Conservation (phyloP, 495 filamentous ascomycete species). For the Thermochaetoides thermophila region DNA sequence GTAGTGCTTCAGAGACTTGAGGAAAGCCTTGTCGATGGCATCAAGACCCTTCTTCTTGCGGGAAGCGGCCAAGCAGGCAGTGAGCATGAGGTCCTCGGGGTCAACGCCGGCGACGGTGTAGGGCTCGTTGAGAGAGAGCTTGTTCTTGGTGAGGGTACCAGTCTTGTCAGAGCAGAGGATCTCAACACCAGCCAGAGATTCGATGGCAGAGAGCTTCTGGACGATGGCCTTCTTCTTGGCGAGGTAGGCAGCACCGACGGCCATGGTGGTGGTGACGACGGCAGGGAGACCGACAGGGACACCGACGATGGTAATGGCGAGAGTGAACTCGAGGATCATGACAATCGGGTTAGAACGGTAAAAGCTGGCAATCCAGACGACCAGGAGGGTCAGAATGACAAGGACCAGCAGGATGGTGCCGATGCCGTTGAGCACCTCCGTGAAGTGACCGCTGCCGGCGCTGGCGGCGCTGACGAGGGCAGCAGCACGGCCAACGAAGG, state of each 20-base stretch:
- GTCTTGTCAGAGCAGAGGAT: slow-evolving; percentile 98
- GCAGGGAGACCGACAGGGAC: slow-evolving; percentile 93
- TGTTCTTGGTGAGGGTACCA: slow-evolving; percentile 87
- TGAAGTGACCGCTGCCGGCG: slow-evolving; percentile 68
- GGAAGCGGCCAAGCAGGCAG: slow-evolving; percentile 78
- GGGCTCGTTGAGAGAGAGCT: slow-evolving; percentile 71
- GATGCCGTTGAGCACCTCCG: slow-evolving; percentile 72
- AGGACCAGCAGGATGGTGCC: slow-evolving; percentile 69
- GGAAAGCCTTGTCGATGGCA: slow-evolving; percentile 87
- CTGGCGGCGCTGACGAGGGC: slow-evolving; percentile 66
- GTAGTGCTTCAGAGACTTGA: slow-evolving; percentile 68
- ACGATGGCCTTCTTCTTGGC: slow-evolving; percentile 94
- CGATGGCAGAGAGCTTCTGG: slow-evolving; percentile 89
- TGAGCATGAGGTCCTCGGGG: slow-evolving; percentile 74
- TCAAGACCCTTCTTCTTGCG: slow-evolving; percentile 93
- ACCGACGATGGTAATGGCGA: slow-evolving; percentile 80
- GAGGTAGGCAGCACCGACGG: slow-evolving; percentile 85
- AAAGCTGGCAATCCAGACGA: slow-evolving; percentile 77
- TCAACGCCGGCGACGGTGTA: slow-evolving; percentile 69
- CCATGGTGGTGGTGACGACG: slow-evolving; percentile 92
- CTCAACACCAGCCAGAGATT: slow-evolving; percentile 87
- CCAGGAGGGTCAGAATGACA: slow-evolving; percentile 62
- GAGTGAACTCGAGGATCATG: slow-evolving; percentile 67
- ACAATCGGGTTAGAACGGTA: slow-evolving; percentile 70
- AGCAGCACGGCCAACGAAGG: slow-evolving; percentile 79